A percentile compares a stretch with the other conserved stretches of the same genome.
Evolutionary conservation across 1,284 basidiomycete genomes (phyloP).

Genomic region (Leucoagaricus sp.): DNA sequence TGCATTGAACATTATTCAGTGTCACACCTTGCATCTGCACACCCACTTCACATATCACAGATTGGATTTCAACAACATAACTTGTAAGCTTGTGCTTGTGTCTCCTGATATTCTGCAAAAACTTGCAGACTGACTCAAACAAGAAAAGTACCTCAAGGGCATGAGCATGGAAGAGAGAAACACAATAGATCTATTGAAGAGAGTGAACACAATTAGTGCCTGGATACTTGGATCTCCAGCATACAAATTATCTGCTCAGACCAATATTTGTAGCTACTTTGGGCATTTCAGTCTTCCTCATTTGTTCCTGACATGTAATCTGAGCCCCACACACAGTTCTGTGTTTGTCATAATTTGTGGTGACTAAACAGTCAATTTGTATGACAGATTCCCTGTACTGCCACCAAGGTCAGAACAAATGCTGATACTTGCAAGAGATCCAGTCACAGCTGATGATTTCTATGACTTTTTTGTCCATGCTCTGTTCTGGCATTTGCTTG

Average conservation of each 20-base stretch:
- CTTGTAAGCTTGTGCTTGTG: neutral
- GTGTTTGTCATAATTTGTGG: constrained; percentile 17
- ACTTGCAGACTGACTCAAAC: neutral
- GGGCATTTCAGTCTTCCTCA: constrained; percentile 14
- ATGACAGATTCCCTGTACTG: neutral
- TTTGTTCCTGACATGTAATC: constrained; percentile 16
- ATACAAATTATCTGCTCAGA: constrained; percentile 23
- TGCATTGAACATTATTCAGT: constrained; percentile 33
- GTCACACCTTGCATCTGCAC: constrained; percentile 22
- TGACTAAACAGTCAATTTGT: constrained; percentile 9
- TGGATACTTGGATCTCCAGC: constrained; percentile 31
- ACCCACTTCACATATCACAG: constrained; percentile 23
- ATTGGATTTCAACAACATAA: neutral
- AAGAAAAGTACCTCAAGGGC: neutral
- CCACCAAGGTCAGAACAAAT: constrained; percentile 3
- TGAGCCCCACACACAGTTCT: constrained; percentile 13
- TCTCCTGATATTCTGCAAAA: neutral
- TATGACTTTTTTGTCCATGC: constrained; percentile 13
- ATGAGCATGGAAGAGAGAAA: neutral
- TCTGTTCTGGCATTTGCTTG: constrained; percentile 13
- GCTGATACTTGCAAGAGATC: constrained; percentile 12
- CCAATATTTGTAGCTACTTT: constrained; percentile 17
- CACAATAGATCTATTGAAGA: constrained; percentile 4
- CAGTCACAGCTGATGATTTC: constrained; percentile 17
- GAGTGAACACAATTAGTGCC: constrained; percentile 26